Conservation (phyloP, 148 eudicot species). For the Vaccinium macrocarpon region DNA sequence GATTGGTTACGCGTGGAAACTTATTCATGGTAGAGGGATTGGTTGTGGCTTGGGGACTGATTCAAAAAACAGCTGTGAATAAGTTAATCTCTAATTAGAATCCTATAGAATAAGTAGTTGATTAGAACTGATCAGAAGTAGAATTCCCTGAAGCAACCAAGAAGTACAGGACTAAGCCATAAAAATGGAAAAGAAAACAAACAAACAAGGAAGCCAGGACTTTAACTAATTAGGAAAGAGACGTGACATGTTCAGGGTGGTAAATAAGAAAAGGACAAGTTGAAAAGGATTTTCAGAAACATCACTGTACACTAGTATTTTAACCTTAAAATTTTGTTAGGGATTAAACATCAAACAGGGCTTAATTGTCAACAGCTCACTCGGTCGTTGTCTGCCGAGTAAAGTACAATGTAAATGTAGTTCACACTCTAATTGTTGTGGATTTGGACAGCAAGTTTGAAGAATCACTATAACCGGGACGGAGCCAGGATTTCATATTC, state of each 20-base stretch:
- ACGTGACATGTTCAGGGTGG: not conserved
- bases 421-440: not conserved
- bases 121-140: conserved; percentile 1
- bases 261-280: conserved; percentile 11
- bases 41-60: too few species aligned
- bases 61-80: too few species aligned
- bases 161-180: not conserved
- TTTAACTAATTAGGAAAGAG: conserved; percentile 16
- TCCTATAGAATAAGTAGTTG: not conserved
- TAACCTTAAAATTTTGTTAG: not conserved
- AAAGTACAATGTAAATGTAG: too few species aligned
- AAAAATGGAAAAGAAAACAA: not conserved
- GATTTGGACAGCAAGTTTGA: not conserved
- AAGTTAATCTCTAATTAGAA: too few species aligned
- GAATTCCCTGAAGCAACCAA: conserved; percentile 7
- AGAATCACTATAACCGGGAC: not conserved
- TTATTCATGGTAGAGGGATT: too few species aligned
- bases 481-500: too few species aligned
- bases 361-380: conserved; percentile 10
- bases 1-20: too few species aligned
- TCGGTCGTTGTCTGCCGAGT: not conserved
- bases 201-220: not conserved
- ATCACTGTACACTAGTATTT: not conserved
- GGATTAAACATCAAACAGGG: not conserved
- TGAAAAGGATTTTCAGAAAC: conserved; percentile 3